Evolutionary conservation across 257 asterid genomes (phyloP), one percentile per base, ranked within the genome.

Genomic region (Forsythia suspensa): DNA sequence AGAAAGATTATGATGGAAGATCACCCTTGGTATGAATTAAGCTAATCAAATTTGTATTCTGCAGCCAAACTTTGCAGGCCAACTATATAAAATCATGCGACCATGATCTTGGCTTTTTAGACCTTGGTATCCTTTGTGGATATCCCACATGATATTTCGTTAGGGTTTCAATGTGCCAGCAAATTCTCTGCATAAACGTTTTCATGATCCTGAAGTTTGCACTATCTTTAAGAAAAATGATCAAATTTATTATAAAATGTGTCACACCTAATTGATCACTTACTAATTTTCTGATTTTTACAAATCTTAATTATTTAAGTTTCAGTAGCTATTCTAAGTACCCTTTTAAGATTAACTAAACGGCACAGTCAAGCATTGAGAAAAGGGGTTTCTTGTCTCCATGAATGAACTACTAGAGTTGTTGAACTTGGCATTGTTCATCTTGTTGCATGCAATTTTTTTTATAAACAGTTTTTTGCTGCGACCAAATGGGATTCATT

Each of bases 1-100:
- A 86, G 85, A 87, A 80, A 78, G 99, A 95, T 74, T 95, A 92
- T 76, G 97, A 95, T 79, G 99, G 96, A 84, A 74, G 98, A 83
- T 87, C 97, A 11, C 92, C 98, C 55, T 80, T 93, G 92, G 99
- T 92, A 89, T 41, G 86, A 66, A 73, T 72, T 80, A 2, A 41
- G 29, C 76, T 12, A 9, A 38, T 71, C 18, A 39, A 71, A 61
- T 61, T 55, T 55, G 24, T 55, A 55, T 55, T 55, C 65, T 55
- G 65, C 65, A 15, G 65, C 18, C 3, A 5, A 55, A 55, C 29
- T 18, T 55, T 55, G 20, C 65, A 15, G 29, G 65, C 24, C 24
- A 55, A 55, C 65, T n/a, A 55, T 4, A 18, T 46, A 18, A 55
- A 55, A 55, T 55, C 29, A 15, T 55, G 29, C 9, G 5, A 55